Evolutionary conservation across 345 rosid genomes (phyloP).

Genomic region (Brassica carinata): DNA sequence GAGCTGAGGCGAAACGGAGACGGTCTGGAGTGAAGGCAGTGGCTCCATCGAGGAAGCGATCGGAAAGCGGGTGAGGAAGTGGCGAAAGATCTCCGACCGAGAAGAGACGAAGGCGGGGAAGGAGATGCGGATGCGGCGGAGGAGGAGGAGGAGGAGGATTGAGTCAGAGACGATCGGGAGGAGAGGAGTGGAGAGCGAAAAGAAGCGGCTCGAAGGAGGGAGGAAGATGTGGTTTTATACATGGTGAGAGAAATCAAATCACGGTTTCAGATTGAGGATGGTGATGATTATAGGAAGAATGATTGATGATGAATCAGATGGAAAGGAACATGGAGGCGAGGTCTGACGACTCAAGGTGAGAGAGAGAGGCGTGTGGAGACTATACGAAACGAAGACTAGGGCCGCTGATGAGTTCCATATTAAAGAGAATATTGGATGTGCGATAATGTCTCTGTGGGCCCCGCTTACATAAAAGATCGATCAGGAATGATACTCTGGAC

Average conservation of each 20-base stretch:
- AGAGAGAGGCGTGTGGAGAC: slow-evolving; percentile 41
- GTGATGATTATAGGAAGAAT: neutral
- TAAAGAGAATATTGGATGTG: neutral
- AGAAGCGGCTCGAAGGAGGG: slow-evolving; percentile 67
- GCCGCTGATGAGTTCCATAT: slow-evolving; percentile 32
- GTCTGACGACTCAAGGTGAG: slow-evolving; percentile 22
- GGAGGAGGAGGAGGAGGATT: slow-evolving; percentile 12
- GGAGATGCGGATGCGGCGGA: slow-evolving; percentile 11
- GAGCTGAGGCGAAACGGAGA: slow-evolving; percentile 51
- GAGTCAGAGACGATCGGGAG: slow-evolving; percentile 23
- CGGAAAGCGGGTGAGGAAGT: slow-evolving; percentile 37
- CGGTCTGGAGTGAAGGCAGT: slow-evolving; percentile 66
- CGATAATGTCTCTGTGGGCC: neutral
- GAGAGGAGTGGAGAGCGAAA: slow-evolving; percentile 52
- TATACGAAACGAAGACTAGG: slow-evolving; percentile 34
- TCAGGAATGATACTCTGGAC: neutral
- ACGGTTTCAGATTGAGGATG: slow-evolving; percentile 34
- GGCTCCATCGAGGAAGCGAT: slow-evolving; percentile 68
- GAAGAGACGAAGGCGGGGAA: slow-evolving; percentile 32
- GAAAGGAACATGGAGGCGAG: slow-evolving; percentile 28
- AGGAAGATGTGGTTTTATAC: slow-evolving; percentile 60
- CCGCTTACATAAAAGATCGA: neutral
- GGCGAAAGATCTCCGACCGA: slow-evolving; percentile 52
- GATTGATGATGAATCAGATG: slow-evolving; percentile 18
- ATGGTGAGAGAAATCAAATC: slow-evolving; percentile 47